These are phyloP conservation scores for Tirmania nivea DNA, from an alignment of 495 filamentous ascomycete species.

Conservation along the genomic window DNA sequence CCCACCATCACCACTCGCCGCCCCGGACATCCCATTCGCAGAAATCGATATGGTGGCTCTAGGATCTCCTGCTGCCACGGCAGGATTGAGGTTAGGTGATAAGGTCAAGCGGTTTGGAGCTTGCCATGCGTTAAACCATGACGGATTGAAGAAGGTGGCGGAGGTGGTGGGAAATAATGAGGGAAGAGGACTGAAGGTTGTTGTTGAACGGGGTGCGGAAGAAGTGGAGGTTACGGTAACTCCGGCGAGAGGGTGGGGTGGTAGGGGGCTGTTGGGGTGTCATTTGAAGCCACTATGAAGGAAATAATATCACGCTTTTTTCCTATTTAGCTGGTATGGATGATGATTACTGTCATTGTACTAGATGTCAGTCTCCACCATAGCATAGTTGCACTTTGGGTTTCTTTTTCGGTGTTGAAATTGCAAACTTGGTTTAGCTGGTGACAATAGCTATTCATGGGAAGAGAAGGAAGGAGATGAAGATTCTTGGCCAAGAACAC, in stretches of 20 bases:
- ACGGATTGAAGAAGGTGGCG: constrained; percentile 61
- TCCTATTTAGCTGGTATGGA: too few relatives aligned
- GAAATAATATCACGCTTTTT: too few relatives aligned
- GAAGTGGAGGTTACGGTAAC: constrained; percentile 47
- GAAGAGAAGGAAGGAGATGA: too few relatives aligned
- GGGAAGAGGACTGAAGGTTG: constrained; percentile 11
- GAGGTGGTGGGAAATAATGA: constrained; percentile 72
- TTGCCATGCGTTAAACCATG: constrained; percentile 63
- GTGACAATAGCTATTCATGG: too few relatives aligned
- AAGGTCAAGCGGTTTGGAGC: constrained; percentile 61
- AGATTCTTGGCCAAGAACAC: too few relatives aligned
- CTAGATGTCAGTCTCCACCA: too few relatives aligned
- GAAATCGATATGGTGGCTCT: constrained; percentile 65
- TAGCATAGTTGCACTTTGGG: too few relatives aligned
- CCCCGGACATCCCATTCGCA: constrained; percentile 41
- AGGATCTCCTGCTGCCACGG: constrained; percentile 60
- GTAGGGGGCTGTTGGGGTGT: constrained; percentile 68
- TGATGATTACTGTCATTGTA: too few relatives aligned
- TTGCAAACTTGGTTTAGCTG: too few relatives aligned
- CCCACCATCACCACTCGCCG: constrained; percentile 7
- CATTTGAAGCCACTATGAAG: constrained; percentile 14
- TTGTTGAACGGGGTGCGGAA: constrained; percentile 29
- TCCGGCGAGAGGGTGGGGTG: constrained; percentile 67
- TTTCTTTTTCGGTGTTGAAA: too few relatives aligned
- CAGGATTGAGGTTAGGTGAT: constrained; percentile 72